Evolutionary conservation across 495 filamentous ascomycete species (phyloP), one percentile per base, ranked within the genome.

Genomic region (Tuber melanosporum): DNA sequence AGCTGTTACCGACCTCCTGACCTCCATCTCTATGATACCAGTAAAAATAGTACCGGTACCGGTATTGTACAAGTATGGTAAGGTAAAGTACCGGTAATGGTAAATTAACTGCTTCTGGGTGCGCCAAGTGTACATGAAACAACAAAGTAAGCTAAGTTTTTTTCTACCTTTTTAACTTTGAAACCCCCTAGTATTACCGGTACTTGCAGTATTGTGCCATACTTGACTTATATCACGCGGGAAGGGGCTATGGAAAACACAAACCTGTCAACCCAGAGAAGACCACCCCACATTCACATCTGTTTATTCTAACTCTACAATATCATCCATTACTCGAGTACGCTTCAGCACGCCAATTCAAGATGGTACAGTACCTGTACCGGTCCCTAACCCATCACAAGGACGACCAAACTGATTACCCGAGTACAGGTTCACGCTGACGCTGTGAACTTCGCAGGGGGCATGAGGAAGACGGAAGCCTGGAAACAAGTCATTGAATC

Each of bases 351-450:
- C 22, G 12, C n/a, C 17, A 43, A 39, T 36, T 71, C 73, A 79
- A 72, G 78, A 79, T 70, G 42, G 71, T 39, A 52, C 32, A 36
- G 71, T 39, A 52, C 32, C 17, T 52, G 46, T n/a, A 19, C 42
- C 57, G 22, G 42, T 45, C 45, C 57, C 9, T 32, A 70, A n/a
- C 20, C 49, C 45, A 8, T 70, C 70, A 20, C 19, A 7, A 45
- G 66, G 62, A 71, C n/a, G 47, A 47, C 47, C 49, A 39, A 70
- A 12, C 77, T 80, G 32, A 76, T 46, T 72, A 43, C 45, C 10
- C 7, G 12, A 36, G 42, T 20, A 49, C 74, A 97, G 94, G 92
- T 94, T 71, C 94, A 97, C 86, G 93, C 94, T 71, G 93, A 97
- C 81, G 88, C 92, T 41, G 93, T 93, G 36, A 92, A 88, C 79